Base-by-base conservation (phyloP, 495 filamentous ascomycete species). In the Diplogelasinospora grovesii region DNA sequence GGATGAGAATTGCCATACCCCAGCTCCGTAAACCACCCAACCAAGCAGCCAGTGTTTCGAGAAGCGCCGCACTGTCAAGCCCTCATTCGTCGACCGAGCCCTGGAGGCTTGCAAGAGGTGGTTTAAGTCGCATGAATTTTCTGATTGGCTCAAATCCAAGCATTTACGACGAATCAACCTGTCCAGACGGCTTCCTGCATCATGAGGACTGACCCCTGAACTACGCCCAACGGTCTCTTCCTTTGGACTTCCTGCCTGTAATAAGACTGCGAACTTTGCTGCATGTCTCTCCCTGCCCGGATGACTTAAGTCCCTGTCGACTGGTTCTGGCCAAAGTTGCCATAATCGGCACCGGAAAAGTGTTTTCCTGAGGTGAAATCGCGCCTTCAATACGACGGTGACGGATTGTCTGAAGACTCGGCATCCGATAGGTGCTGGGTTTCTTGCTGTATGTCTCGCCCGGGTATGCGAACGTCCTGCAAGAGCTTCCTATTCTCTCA, bases 401-500 rank as follows among this genome's bases (percentile, higher is more conserved):
- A n/a, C n/a, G n/a, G n/a, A n/a, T n/a, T n/a, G n/a, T n/a, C n/a
- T n/a, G n/a, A n/a, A n/a, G n/a, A n/a, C n/a, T n/a, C n/a, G n/a
- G n/a, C n/a, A n/a, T n/a, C n/a, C n/a, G n/a, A n/a, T n/a, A n/a
- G n/a, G n/a, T n/a, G n/a, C n/a, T n/a, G n/a, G n/a, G n/a, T 33
- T 36, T 34, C 47, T 27, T 41, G 25, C 45, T 31, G 31, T 23
- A 45, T 53, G 41, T 52, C 45, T 48, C 41, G 37, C 41, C 18
- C 39, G 20, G 42, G 29, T 41, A 52, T 45, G 45, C 46, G 46
- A 52, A 49, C 49, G 34, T 41, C 40, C 39, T 56, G 49, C 53
- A 56, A 26, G 22, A 43, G 25, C 18, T 15, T 25, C 9, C 28
- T 11, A 9, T 14, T 15, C 22, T 19, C 29, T 39, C 42, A 54